These are phyloP conservation scores for Vachellia pachyceras DNA, from an alignment of 306 rosid genomes.

Conservation along the genomic window DNA sequence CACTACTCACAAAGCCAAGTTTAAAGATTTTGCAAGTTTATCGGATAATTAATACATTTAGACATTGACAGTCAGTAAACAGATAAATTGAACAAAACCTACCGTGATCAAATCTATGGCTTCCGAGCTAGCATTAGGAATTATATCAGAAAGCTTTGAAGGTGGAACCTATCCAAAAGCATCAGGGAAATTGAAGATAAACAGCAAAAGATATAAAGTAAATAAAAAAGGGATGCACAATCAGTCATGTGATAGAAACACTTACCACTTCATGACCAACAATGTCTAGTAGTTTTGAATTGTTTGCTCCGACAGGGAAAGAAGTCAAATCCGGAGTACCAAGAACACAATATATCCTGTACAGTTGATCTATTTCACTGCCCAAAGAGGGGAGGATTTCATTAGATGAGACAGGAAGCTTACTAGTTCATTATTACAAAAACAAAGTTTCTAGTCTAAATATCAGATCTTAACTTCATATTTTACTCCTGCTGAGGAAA, in stretches of 20 bases:
- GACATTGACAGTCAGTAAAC: slow-evolving; percentile 13
- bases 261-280: slow-evolving; percentile 64
- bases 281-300: slow-evolving; percentile 57
- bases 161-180: slow-evolving; percentile 61
- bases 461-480: slow-evolving; percentile 14
- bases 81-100: slow-evolving; percentile 40
- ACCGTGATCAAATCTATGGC: slow-evolving; percentile 83
- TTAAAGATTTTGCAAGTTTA: too few species aligned
- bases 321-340: slow-evolving; percentile 72
- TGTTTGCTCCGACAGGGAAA: slow-evolving; percentile 61
- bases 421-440: slow-evolving; percentile 2
- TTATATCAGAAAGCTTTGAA: slow-evolving; percentile 64
- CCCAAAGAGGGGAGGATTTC: slow-evolving; percentile 37
- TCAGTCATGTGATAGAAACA: slow-evolving; percentile 33
- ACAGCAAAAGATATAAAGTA: slow-evolving; percentile 10
- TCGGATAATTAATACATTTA: not conserved
- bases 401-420: slow-evolving; percentile 38
- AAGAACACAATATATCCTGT: slow-evolving; percentile 74
- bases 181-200: slow-evolving; percentile 19
- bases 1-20: not conserved
- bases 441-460: not conserved
- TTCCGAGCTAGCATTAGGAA: slow-evolving; percentile 82
- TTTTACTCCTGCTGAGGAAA: not conserved
- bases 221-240: not conserved
- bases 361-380: slow-evolving; percentile 90